Base-by-base conservation (phyloP, 2,329 filamentous ascomycete species). In the Ophiostoma piceae region DNA sequence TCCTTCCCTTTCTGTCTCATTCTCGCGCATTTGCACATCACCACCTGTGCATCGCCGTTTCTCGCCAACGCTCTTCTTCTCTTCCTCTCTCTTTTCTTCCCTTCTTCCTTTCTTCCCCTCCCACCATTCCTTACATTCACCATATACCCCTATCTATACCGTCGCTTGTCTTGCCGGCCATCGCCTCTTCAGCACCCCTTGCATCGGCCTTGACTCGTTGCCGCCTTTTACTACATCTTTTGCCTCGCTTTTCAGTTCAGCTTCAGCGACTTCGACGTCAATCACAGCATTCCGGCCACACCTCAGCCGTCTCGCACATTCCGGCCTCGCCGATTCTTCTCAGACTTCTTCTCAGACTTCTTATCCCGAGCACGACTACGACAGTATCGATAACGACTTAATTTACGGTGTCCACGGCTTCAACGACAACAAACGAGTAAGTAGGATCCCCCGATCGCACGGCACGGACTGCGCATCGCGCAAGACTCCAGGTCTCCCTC, bases 1-100 rank as follows among this genome's bases (percentile, higher is more conserved):
- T 65, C 62, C 62, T 65, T 65, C 62, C 62, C 32, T 75, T 75
- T 75, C 37, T 47, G 41, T 32, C 62, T 41, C 39, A 29, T n/a
- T 71, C 16, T 39, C 26, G 54, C 29, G 57, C 60, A 47, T 66
- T 19, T 51, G 47, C 66, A 65, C 66, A 68, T 69, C 68, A 62
- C 54, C 72, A 73, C 71, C 67, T 74, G 74, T 73, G 73, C 71
- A 71, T 70, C 68, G 74, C 72, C 75, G 73, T 71, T 72, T 70
- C 73, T 71, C 71, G 22, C 39, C 47, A 16, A 19, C 57, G 19
- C 32, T n/a, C 16, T 12, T 35, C 14, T 37, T 19, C 11, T 29
- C 29, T 19, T n/a, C 16, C 19, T 37, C 16, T 35, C 32, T 11
- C 7, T 11, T 14, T 37, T 14, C n/a, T 64, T 26, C 16, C 16